A percentile compares a stretch with the other conserved stretches of the same genome.
Conservation (phyloP, 169 alveolate species). For the Plasmodium vinckei region DNA sequence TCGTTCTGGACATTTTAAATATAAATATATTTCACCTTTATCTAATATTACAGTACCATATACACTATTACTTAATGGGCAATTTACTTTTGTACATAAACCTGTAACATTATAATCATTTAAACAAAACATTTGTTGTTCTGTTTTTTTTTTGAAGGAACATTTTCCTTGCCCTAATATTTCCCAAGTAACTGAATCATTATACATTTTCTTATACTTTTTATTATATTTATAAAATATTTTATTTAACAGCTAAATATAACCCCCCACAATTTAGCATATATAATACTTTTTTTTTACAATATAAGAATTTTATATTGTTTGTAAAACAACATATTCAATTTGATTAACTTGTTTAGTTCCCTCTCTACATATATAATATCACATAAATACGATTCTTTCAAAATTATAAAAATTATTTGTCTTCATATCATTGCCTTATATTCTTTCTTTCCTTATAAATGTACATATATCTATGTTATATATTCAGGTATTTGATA, state of each 20-base stretch:
- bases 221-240: too few species aligned
- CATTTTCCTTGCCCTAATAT: conserved; percentile 67
- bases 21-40: conserved; percentile 90
- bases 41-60: conserved; percentile 98
- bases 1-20: conserved; percentile 97
- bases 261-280: too few species aligned
- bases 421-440: too few species aligned
- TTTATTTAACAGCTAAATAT: too few species aligned
- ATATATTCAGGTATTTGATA: neutral
- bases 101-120: conserved; percentile 97
- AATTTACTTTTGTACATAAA: conserved; percentile 96
- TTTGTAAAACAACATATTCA: too few species aligned
- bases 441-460: neutral
- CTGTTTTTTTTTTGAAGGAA: conserved; percentile 74
- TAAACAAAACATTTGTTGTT: conserved; percentile 81
- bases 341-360: too few species aligned
- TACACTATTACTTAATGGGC: conserved; percentile 98
- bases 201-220: conserved; percentile 15
- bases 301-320: too few species aligned
- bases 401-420: neutral
- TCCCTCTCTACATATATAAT: neutral
- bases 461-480: neutral
- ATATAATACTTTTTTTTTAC: too few species aligned
- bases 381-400: neutral
- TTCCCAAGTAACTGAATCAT: conserved; percentile 75